A percentile compares a stretch with the other conserved stretches of the same genome.
phyloP scores from a whole-genome alignment of 2,329 filamentous ascomycete genomes.

The Fusarium nodosum region DNA sequence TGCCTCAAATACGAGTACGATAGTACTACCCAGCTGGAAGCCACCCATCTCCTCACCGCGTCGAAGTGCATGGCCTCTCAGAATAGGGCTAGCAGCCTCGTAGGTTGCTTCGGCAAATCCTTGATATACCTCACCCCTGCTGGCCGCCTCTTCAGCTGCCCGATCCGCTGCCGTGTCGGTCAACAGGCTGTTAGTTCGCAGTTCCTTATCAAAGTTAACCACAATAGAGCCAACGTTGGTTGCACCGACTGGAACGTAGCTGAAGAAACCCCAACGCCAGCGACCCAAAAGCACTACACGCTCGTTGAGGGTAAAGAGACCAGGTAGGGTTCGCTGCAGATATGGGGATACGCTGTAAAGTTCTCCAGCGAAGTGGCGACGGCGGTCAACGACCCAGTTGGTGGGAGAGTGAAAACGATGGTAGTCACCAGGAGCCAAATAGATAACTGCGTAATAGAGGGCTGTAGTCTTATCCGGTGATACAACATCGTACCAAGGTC shows the following conservation, averaged over 20 bases:
- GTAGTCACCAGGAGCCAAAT: slow-evolving; percentile 97
- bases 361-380: slow-evolving; percentile 98
- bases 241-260: slow-evolving; percentile 93
- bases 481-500: slow-evolving; percentile 78
- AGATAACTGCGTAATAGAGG: slow-evolving; percentile 94
- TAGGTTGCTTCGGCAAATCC: slow-evolving; percentile 96
- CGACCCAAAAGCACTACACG: slow-evolving; percentile 91
- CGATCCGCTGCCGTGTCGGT: slow-evolving; percentile 93
- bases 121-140: slow-evolving; percentile 83
- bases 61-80: slow-evolving; percentile 85
- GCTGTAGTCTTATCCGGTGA: slow-evolving; percentile 74
- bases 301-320: slow-evolving; percentile 96
- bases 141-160: slow-evolving; percentile 83
- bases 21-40: slow-evolving; percentile 93
- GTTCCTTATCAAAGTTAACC: slow-evolving; percentile 95
- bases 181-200: slow-evolving; percentile 90
- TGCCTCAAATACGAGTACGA: slow-evolving; percentile 97
- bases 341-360: slow-evolving; percentile 96
- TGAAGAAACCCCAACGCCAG: slow-evolving; percentile 98
- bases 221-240: slow-evolving; percentile 98
- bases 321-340: slow-evolving; percentile 90
- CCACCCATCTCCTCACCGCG: slow-evolving; percentile 98
- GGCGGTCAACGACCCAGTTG: slow-evolving; percentile 93
- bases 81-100: slow-evolving; percentile 77
- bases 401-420: slow-evolving; percentile 97